Base-by-base conservation (phyloP, 106 monocot species). In the Alisma plantagoaquatica region DNA sequence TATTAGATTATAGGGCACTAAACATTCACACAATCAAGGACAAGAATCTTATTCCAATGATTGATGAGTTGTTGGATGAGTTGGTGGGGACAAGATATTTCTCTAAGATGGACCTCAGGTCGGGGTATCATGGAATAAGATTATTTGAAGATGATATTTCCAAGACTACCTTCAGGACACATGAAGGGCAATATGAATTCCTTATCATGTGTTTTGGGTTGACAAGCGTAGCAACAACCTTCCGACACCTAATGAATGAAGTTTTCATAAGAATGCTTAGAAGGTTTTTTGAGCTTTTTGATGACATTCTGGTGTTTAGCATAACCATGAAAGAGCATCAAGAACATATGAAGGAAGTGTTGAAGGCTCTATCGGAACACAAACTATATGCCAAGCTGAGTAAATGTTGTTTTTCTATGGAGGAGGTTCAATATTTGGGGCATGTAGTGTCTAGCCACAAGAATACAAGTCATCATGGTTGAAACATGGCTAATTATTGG, bases 281-380 rank as follows among this genome's bases (percentile, higher is more conserved):
- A 16, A 27, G n/a, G n/a, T 11, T 2, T 2, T 3, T 51, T 14
- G 14, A 27, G 3, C 29, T 51, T 11, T 51, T 51, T 28, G 27
- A 51, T 51, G 27, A 51, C 2, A 51, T 51, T 2, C 18, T 51
- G 24, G 27, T 51, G 2, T 51, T 27, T 28, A 51, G 51, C 27
- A 25, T 2, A 2, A 28, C 2, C 9, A 11, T 1, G 25, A 14
- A 2, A 2, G 2, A 27, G 3, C 51, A 28, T 51, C 2, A 15
- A 2, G 5, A 2, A 14, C 51, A 51, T 16, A 3, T 51, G 24
- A 2, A 25, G 1, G 1, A 2, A 51, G 24, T 28, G 2, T n/a
- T 51, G 14, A 4, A 51, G 20, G 1, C 6, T 1, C 29, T 51
- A 15, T 1, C 1, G 29, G 29, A 9, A 9, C 25, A 51, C n/a